These are phyloP conservation scores for Aspergillus aculeatus DNA, from an alignment of 2,329 filamentous ascomycete species.

Conservation along the genomic window DNA sequence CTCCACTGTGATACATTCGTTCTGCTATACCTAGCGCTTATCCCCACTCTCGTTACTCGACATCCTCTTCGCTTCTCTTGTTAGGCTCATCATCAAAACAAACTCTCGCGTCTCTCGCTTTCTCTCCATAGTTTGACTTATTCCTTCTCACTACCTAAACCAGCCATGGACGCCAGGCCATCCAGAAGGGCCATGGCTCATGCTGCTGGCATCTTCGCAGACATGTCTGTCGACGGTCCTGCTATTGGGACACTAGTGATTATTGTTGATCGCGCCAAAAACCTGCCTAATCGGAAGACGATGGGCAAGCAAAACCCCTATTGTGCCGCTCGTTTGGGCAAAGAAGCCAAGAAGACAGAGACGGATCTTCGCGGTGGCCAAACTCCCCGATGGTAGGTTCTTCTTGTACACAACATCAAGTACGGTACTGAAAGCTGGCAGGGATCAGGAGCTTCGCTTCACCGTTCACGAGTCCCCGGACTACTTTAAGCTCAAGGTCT, in stretches of 20 bases:
- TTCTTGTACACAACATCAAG: not conserved
- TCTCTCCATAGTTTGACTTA: not conserved
- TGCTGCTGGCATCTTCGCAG: conserved; percentile 79
- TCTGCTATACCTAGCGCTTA: not conserved
- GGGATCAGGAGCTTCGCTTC: conserved; percentile 97
- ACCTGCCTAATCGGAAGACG: conserved; percentile 91
- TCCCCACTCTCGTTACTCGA: not conserved
- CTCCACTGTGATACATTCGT: not conserved
- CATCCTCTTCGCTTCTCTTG: not conserved
- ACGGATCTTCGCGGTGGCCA: conserved; percentile 93
- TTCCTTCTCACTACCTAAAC: not conserved
- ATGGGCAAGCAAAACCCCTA: conserved; percentile 99
- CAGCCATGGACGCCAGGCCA: conserved; percentile 6
- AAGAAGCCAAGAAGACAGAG: conserved; percentile 95
- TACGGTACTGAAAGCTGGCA: conserved; percentile 41
- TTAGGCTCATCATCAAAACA: not conserved
- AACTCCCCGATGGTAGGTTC: conserved; percentile 80
- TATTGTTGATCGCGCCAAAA: conserved; percentile 92
- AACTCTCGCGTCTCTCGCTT: not conserved
- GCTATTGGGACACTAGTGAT: conserved; percentile 89
- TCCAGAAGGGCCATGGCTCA: conserved; percentile 7
- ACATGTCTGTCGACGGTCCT: conserved; percentile 90
- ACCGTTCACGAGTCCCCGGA: conserved; percentile 94
- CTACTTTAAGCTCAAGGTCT: conserved; percentile 93
- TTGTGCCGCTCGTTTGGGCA: conserved; percentile 87